Evolutionary conservation across 345 rosid species (phyloP).

Genomic region (Moringa oleifera): DNA sequence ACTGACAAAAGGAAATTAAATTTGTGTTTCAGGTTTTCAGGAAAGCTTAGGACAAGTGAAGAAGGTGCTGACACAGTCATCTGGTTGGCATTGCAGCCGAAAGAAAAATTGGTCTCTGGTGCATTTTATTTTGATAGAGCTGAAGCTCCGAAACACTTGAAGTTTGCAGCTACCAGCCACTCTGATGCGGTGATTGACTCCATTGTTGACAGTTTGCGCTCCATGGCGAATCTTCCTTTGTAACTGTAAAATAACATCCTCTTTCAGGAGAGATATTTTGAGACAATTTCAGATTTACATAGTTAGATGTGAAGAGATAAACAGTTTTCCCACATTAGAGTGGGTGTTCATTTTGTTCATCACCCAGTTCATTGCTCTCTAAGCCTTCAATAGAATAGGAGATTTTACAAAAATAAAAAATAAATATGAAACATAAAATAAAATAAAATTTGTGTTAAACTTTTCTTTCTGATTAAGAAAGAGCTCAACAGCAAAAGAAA

Average conservation of each 20-base stretch:
- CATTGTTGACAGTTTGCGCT: slow-evolving; percentile 38
- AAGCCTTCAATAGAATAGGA: too few species aligned
- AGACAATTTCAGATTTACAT: too few species aligned
- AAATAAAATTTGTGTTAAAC: too few species aligned
- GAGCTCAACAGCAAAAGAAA: background rate
- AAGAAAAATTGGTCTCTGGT: slow-evolving; percentile 65
- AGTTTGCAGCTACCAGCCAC: slow-evolving; percentile 52
- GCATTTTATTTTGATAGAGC: slow-evolving; percentile 85
- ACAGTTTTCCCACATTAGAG: too few species aligned
- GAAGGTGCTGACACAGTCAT: slow-evolving; percentile 85
- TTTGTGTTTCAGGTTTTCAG: slow-evolving; percentile 46
- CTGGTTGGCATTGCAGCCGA: slow-evolving; percentile 83
- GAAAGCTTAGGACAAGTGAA: slow-evolving; percentile 72
- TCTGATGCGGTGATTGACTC: slow-evolving; percentile 50
- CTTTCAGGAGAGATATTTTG: too few species aligned
- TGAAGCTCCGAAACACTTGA: slow-evolving; percentile 72
- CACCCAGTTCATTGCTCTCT: too few species aligned
- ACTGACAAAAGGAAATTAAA: too few species aligned
- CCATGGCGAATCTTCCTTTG: slow-evolving; percentile 32
- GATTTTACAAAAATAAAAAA: too few species aligned
- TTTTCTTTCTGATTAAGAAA: too few species aligned
- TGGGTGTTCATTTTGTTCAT: too few species aligned
- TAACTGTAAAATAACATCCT: background rate
- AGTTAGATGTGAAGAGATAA: too few species aligned
- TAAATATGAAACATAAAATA: too few species aligned